Base-by-base conservation (phyloP, 1,284 basidiomycete species). In the Ustilago cynodontis region DNA sequence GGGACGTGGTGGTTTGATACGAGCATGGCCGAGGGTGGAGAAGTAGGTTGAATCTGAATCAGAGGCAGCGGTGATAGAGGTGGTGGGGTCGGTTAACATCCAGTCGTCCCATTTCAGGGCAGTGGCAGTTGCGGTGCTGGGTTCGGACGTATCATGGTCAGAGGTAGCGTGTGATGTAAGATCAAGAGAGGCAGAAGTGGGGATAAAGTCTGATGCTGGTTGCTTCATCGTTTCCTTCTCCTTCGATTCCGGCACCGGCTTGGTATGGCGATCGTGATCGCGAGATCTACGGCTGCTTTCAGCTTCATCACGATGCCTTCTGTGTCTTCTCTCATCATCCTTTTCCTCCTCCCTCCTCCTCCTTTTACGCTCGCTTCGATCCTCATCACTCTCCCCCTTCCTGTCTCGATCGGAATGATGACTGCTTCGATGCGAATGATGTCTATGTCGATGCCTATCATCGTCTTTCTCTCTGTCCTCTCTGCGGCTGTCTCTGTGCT, bases 81-180 rank as follows among this genome's bases (percentile, higher is more conserved):
- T 22, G 16, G 13, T 3, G 29, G 62, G 31, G 31, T 51, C 51
- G 9, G 49, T 50, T n/a, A 94, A 87, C 95, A 97, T 96, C 95
- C 94, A 96, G 39, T 93, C 91, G 77, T 95, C 94, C 20, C 94
- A 89, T 80, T 91, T 89, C 24, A 92, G 82, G 20, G 87, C 86
- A 0, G 89, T 88, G 68, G 90, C 65, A 1, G 80, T 89, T 1
- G 89, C 87, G 7, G 84, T 85, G 2, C 16, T 29, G 35, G 39
- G 24, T 26, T 4, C 8, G 18, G 13, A 3, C 5, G 45, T 13
- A 86, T 75, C 13, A 87, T 78, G 7, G 87, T 87, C 2, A 90
- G 90, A 88, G 20, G 87, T 83, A 10, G 88, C 82, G 26, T 86
- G 82, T 0, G 92, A 92, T 10, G 87, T 91, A 43, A 94, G 81